Base-by-base conservation (phyloP, 192 early-diverging fungal species). In the Coemansia asiatica region DNA sequence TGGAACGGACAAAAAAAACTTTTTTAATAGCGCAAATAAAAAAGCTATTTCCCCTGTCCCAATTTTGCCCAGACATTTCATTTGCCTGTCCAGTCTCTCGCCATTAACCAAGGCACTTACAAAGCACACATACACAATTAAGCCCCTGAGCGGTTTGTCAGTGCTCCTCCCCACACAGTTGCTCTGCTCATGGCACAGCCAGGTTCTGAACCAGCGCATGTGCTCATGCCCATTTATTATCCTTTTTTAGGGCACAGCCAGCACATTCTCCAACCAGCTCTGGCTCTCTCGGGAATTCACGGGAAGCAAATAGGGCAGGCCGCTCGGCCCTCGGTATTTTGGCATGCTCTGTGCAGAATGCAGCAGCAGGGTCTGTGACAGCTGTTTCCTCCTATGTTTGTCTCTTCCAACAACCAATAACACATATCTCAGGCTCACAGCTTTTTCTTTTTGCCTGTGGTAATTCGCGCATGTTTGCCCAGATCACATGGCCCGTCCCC, bases 401-500 rank as follows among this genome's bases (percentile, higher is more conserved):
- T 44, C 40, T 16, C 40, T 8, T 9, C 15, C 2, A 16, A 2
- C 15, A 44, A n/a, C n/a, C n/a, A n/a, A n/a, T n/a, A n/a, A n/a
- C n/a, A n/a, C n/a, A n/a, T n/a, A n/a, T n/a, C n/a, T n/a, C n/a
- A n/a, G n/a, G n/a, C n/a, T n/a, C n/a, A n/a, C n/a, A n/a, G n/a
- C n/a, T n/a, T n/a, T n/a, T n/a, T n/a, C n/a, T n/a, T n/a, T n/a
- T n/a, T n/a, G n/a, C n/a, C n/a, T 48, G 28, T 21, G 50, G 25
- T 27, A 54, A 54, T 54, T 54, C 51, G 12, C 12, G 26, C 51
- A 54, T 10, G 8, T 54, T 23, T 9, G 51, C 51, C n/a, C 21
- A 27, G 22, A 27, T 54, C 51, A 54, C 51, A 54, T 54, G 51
- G 51, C 27, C 25, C 25, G 26, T 54, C 51, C 51, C 51, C 51